Base-by-base conservation (phyloP, 495 filamentous ascomycete species). In the Penicillium cosmopolitanum region DNA sequence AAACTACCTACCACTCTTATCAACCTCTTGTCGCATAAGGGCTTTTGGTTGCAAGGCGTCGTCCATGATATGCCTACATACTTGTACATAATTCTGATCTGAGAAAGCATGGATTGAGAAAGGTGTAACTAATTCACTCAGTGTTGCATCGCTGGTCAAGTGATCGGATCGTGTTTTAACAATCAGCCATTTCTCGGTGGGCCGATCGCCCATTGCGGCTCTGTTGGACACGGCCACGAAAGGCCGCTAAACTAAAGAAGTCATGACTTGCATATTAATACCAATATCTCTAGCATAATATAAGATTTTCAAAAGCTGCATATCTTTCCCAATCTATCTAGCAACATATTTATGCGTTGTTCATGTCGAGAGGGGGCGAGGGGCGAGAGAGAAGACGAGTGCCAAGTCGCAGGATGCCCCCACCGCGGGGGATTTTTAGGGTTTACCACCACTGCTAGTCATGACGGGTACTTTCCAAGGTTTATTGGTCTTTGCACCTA, bases 161-260 rank as follows among this genome's bases (percentile, higher is more conserved):
- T 25, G 46, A 48, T 44, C 42, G 7, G 42, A 44, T 44, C 15
- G 11, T n/a, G 11, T 4, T 10, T 13, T 4, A 38, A 13, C 15
- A 12, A 6, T 31, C 28, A 6, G 28, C 28, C 28, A 31, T 31
- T 31, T 40, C 15, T n/a, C 15, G 16, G 42, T 44, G 42, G 46
- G 10, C 46, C 46, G 23, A 48, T 48, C 21, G 46, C 46, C 46
- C 46, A 10, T 31, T 48, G 46, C 19, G 46, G 46, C 46, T 48
- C 46, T 48, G 46, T 28, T 15, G 42, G 42, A 44, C 16, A 44
- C 16, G 13, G 5, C 6, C 5, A 19, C 5, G 16, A 9, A 18
- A 0, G n/a, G 15, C 15, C 42, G 16, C 42, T 44, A 18, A 44
- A 44, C 42, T 19, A 3, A 19, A 44, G 42, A n/a, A 44, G 5